Evolutionary conservation across 106 monocot species (phyloP).

Genomic region (Allium fistulosum): DNA sequence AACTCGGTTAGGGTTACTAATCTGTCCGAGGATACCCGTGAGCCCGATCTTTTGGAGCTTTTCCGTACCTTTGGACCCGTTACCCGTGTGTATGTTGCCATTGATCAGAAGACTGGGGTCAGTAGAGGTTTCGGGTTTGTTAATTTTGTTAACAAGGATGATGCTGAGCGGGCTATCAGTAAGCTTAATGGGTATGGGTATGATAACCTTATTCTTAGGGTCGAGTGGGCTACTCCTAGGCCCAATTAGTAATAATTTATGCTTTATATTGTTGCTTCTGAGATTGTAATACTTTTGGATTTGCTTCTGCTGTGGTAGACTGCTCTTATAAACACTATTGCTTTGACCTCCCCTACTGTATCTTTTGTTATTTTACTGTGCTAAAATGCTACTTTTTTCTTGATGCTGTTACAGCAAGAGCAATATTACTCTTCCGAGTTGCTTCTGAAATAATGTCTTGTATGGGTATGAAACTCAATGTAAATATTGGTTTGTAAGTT

Average conservation of each 20-base stretch:
- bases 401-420: no score
- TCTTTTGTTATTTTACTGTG: not conserved
- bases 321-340: not conserved
- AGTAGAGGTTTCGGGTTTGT: slow-evolving; percentile 91
- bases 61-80: slow-evolving; percentile 84
- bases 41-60: slow-evolving; percentile 80
- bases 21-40: slow-evolving; percentile 86
- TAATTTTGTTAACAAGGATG: slow-evolving; percentile 77
- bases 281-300: not conserved
- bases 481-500: no score
- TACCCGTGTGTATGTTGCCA: slow-evolving; percentile 75
- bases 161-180: slow-evolving; percentile 81
- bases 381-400: no score
- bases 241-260: slow-evolving; percentile 22
- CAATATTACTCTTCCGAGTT: no score
- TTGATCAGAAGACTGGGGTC: slow-evolving; percentile 83
- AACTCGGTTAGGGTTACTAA: slow-evolving; percentile 91
- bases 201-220: slow-evolving; percentile 84
- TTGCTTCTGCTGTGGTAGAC: not conserved
- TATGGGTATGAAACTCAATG: no score
- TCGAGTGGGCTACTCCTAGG: slow-evolving; percentile 89
- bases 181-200: slow-evolving; percentile 98
- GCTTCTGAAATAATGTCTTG: no score
- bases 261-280: not conserved
- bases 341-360: not conserved